Percentiles rank a stretch among this genome's conserved stretches.
Conservation (phyloP, 179 eudicot species). For the Sideroxylon spinosum region DNA sequence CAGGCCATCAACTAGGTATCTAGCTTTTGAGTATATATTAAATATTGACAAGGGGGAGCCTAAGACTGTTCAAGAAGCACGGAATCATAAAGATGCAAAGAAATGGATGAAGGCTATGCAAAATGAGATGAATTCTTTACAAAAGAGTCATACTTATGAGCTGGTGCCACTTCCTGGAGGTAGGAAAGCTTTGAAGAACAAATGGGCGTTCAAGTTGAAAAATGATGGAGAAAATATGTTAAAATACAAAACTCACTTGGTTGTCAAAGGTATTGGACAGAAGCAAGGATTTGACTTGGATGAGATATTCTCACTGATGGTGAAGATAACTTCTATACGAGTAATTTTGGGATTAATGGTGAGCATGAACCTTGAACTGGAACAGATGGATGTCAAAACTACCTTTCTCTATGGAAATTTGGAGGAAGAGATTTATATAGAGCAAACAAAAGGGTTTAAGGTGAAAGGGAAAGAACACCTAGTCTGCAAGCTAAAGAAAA, state of each 20-base stretch:
- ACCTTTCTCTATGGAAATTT: background rate
- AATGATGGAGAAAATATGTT: background rate
- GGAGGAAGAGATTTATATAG: too few relatives aligned
- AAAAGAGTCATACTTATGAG: constrained; percentile 12
- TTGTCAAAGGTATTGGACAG: background rate
- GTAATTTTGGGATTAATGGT: background rate
- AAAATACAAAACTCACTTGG: background rate
- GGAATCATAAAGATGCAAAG: too few relatives aligned
- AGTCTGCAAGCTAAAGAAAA: background rate
- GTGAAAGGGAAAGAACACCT: background rate
- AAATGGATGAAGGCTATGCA: too few relatives aligned
- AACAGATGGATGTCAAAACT: background rate
- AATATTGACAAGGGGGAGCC: too few relatives aligned
- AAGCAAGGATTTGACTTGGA: background rate
- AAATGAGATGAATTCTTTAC: too few relatives aligned
- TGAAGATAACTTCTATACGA: background rate
- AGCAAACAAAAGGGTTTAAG: background rate
- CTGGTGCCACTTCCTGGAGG: background rate
- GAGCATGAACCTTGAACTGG: background rate
- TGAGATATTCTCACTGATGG: background rate
- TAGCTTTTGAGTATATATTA: too few relatives aligned
- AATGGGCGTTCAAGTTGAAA: background rate
- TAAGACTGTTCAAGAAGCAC: too few relatives aligned
- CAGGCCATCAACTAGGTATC: too few relatives aligned
- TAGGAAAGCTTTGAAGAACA: background rate